These are phyloP conservation scores for Thraustochytrium striatum DNA, from an alignment of 352 stramenopile genomes.

Conservation along the genomic window DNA sequence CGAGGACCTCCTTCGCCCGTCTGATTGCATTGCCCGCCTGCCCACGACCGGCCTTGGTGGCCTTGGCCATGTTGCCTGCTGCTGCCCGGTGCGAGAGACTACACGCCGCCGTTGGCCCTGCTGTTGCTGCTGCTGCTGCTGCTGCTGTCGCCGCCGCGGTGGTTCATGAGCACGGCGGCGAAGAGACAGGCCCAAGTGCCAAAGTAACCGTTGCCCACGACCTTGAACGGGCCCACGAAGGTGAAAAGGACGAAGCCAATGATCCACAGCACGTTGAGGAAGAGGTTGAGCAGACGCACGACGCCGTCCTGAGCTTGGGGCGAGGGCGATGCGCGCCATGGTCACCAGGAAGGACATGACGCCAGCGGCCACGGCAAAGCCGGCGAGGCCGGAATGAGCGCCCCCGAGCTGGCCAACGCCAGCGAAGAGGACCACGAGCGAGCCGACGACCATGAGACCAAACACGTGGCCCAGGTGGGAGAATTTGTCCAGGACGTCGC, in stretches of 20 bases:
- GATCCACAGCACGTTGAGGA: constrained; percentile 46
- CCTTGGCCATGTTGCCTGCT: too few species aligned
- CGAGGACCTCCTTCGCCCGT: too few species aligned
- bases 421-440: constrained; percentile 1
- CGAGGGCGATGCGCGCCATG: neutral
- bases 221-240: constrained; percentile 31
- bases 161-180: constrained; percentile 40
- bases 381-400: too few species aligned
- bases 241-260: constrained; percentile 35
- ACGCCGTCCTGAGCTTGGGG: constrained; percentile 1
- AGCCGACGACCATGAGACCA: constrained; percentile 11
- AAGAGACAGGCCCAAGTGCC: constrained; percentile 39
- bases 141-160: too few species aligned
- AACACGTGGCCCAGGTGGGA: constrained; percentile 16
- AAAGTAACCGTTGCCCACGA: constrained; percentile 49
- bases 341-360: constrained; percentile 14
- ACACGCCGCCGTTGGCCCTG: too few species aligned
- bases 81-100: too few species aligned
- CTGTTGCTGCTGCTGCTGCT: too few species aligned
- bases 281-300: constrained; percentile 30
- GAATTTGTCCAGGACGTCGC: constrained; percentile 28
- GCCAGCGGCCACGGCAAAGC: constrained; percentile 19
- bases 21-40: too few species aligned
- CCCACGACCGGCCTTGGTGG: too few species aligned
- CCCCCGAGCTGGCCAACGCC: neutral